Evolutionary conservation across 2,329 filamentous ascomycete genomes (phyloP).

Genomic region (Microascus cirrosus): DNA sequence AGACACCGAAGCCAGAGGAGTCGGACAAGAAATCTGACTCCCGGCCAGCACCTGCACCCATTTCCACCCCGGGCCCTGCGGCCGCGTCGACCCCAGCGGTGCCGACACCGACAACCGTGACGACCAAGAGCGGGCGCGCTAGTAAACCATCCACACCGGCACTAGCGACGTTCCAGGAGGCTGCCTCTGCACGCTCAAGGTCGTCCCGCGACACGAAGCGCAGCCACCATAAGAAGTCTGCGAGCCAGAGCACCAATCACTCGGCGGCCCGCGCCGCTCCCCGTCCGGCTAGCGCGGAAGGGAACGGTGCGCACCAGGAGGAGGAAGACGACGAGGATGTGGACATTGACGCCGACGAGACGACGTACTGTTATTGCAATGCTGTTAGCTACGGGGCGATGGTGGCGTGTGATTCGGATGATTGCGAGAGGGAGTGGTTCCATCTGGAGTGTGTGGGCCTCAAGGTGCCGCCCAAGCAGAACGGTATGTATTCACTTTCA

Average conservation of each 20-base stretch:
- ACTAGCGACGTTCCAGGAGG: conserved; percentile 47
- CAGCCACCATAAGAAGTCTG: conserved; percentile 44
- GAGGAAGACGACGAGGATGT: conserved; percentile 29
- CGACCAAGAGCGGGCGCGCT: conserved; percentile 54
- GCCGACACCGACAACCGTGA: conserved; percentile 28
- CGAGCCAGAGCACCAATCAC: conserved; percentile 10
- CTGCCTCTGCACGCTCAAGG: conserved; percentile 37
- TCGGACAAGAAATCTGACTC: conserved; percentile 12
- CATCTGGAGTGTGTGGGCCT: conserved; percentile 73
- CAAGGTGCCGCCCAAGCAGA: conserved; percentile 65
- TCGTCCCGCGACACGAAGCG: conserved; percentile 39
- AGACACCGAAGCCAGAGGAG: conserved; percentile 13
- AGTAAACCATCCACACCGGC: conserved; percentile 58
- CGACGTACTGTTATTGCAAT: conserved; percentile 70
- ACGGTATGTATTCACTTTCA: conserved; percentile 41
- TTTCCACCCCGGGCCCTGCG: conserved; percentile 7
- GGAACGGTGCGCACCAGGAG: conserved; percentile 5
- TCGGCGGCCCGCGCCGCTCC: conserved; percentile 7
- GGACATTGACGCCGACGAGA: conserved; percentile 59
- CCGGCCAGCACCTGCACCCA: conserved; percentile 7
- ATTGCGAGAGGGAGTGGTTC: conserved; percentile 71
- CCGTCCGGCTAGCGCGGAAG: conserved; percentile 6
- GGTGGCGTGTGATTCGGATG: conserved; percentile 68
- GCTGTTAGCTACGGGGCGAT: conserved; percentile 74
- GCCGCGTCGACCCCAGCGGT: neutral